A percentile compares a stretch with the other conserved stretches of the same genome.
Evolutionary conservation across 805 yeast species (phyloP).

Genomic region (Wickerhamiella allomyrinae): DNA sequence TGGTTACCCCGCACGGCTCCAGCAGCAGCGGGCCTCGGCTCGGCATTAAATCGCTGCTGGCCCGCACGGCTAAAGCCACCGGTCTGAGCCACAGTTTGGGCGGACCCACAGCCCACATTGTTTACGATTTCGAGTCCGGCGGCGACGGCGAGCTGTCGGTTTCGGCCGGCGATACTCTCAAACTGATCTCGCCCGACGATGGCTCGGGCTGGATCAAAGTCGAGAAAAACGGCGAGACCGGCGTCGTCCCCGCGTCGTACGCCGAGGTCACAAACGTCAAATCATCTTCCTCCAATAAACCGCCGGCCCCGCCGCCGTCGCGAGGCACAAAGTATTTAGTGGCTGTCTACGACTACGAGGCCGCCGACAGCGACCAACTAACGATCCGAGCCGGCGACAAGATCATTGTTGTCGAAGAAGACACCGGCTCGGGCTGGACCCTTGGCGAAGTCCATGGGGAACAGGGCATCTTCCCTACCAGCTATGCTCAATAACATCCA

Average conservation of each 20-base stretch:
- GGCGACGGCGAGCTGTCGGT: slow-evolving; percentile 67
- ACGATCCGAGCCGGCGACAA: slow-evolving; percentile 58
- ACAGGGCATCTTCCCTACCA: slow-evolving; percentile 64
- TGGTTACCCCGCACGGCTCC: slow-evolving; percentile 5
- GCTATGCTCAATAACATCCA: slow-evolving; percentile 37
- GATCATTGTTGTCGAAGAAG: slow-evolving; percentile 46
- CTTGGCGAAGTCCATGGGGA: slow-evolving; percentile 63
- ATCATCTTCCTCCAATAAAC: slow-evolving; percentile 31
- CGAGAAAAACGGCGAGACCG: slow-evolving; percentile 37
- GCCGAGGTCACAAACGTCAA: slow-evolving; percentile 32
- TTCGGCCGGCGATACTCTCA: slow-evolving; percentile 43
- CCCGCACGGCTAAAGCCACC: slow-evolving; percentile 11
- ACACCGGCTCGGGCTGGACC: slow-evolving; percentile 87
- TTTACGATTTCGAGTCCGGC: slow-evolving; percentile 49
- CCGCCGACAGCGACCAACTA: slow-evolving; percentile 71
- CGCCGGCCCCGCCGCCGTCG: slow-evolving; percentile 72
- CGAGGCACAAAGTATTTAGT: slow-evolving; percentile 34
- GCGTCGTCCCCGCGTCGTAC: slow-evolving; percentile 79
- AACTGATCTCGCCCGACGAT: slow-evolving; percentile 53
- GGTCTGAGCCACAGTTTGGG: slow-evolving; percentile 14
- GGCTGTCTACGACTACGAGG: slow-evolving; percentile 62
- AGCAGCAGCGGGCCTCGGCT: slow-evolving; percentile 9
- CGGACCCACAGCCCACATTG: slow-evolving; percentile 10
- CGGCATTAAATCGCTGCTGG: slow-evolving; percentile 18
- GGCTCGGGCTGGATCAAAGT: slow-evolving; percentile 90